Conservation (phyloP, 192 early-diverging fungal species). For the Entomortierella parvispora region DNA sequence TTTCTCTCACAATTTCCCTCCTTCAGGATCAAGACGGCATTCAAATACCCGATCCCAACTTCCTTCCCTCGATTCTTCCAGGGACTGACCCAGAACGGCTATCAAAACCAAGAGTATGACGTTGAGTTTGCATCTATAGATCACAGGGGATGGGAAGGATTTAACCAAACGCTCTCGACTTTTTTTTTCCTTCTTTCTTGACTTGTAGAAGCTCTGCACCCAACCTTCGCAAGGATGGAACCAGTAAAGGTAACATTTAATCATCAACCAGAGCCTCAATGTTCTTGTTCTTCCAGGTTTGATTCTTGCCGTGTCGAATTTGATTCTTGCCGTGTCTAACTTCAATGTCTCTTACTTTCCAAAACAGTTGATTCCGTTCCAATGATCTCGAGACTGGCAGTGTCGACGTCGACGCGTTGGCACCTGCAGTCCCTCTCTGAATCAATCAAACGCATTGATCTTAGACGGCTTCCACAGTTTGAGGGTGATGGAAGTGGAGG, state of each 20-base stretch:
- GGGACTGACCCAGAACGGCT: slow-evolving; percentile 38
- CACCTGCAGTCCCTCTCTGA: slow-evolving; percentile 38
- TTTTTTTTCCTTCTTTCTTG: neutral
- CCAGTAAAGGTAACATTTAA: slow-evolving; percentile 28
- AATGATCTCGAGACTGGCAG: slow-evolving; percentile 26
- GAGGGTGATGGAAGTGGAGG: slow-evolving; percentile 24
- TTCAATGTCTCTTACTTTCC: neutral
- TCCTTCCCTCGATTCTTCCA: slow-evolving; percentile 55
- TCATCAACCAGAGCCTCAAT: neutral
- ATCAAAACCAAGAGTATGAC: slow-evolving; percentile 14
- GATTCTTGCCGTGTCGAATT: neutral
- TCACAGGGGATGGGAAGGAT: too few species aligned
- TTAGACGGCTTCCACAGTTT: slow-evolving; percentile 29
- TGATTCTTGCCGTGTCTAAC: neutral
- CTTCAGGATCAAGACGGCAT: slow-evolving; percentile 14
- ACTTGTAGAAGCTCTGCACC: slow-evolving; percentile 3
- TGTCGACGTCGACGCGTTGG: slow-evolving; percentile 37
- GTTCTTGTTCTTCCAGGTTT: neutral
- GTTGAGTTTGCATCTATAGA: too few species aligned
- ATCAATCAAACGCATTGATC: slow-evolving; percentile 29
- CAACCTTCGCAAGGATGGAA: slow-evolving; percentile 35
- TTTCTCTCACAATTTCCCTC: neutral
- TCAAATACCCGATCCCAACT: slow-evolving; percentile 51
- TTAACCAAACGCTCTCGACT: too few species aligned
- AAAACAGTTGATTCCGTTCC: slow-evolving; percentile 21